Evolutionary conservation across 495 filamentous ascomycete species (phyloP).

Genomic region (Penicillium alfredii): DNA sequence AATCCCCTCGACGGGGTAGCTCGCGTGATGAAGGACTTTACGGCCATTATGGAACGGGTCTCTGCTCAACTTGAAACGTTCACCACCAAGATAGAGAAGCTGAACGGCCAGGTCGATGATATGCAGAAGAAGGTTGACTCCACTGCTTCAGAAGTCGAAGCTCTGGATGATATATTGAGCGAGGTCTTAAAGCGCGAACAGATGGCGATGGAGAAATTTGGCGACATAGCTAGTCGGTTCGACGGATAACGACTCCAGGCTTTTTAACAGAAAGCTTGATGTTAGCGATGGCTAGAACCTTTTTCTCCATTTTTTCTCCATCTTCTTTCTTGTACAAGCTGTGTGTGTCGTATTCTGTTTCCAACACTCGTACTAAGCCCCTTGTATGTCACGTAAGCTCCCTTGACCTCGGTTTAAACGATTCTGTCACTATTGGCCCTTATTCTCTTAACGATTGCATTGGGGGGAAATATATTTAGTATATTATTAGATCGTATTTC

Average conservation of each 20-base stretch:
- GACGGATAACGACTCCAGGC: background rate
- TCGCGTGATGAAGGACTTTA: background rate
- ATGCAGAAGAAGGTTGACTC: background rate
- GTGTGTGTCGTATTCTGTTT: too few relatives aligned
- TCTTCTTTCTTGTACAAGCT: too few relatives aligned
- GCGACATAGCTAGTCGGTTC: constrained; percentile 3
- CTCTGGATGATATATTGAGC: background rate
- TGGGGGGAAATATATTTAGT: too few relatives aligned
- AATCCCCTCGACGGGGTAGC: too few relatives aligned
- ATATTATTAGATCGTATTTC: too few relatives aligned
- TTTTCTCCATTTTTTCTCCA: background rate
- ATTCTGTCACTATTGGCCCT: too few relatives aligned
- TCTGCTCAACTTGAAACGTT: background rate
- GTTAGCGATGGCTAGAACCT: background rate
- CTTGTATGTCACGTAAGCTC: too few relatives aligned
- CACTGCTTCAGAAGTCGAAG: background rate
- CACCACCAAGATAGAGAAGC: background rate
- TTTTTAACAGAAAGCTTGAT: background rate
- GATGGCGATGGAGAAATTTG: constrained; percentile 2
- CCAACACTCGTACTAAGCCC: too few relatives aligned
- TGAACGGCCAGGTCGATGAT: background rate
- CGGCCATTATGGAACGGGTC: background rate
- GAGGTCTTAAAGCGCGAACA: constrained; percentile 6
- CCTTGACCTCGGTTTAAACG: too few relatives aligned
- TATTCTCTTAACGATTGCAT: too few relatives aligned